Evolutionary conservation across 2,329 filamentous ascomycete species (phyloP).

Genomic region (Tympanopsis confertula): DNA sequence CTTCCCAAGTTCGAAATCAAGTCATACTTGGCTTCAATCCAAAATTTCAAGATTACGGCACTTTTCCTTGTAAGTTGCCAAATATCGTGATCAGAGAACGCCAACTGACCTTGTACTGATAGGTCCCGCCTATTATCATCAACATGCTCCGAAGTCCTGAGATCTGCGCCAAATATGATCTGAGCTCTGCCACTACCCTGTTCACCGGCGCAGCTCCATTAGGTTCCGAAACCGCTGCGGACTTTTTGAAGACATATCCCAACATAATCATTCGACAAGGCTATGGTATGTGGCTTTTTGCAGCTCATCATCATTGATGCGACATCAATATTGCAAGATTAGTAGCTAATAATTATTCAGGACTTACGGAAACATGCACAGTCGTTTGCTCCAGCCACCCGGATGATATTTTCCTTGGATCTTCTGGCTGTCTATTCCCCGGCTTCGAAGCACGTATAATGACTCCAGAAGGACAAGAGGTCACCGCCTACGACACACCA

Average conservation of each 20-base stretch:
- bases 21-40: conserved; percentile 47
- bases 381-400: conserved; percentile 40
- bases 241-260: conserved; percentile 49
- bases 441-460: conserved; percentile 45
- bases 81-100: not conserved
- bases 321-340: not conserved
- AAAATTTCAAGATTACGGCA: conserved; percentile 52
- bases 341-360: conserved; percentile 14
- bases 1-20: conserved; percentile 64
- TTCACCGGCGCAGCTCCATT: conserved; percentile 73
- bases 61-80: conserved; percentile 45
- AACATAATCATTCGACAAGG: conserved; percentile 54
- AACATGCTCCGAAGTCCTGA: conserved; percentile 56
- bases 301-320: not conserved
- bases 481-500: conserved; percentile 24
- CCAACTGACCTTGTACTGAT: not conserved
- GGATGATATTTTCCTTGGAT: conserved; percentile 50
- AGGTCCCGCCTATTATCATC: conserved; percentile 76
- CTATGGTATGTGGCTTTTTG: conserved; percentile 39
- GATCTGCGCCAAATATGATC: conserved; percentile 53
- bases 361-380: conserved; percentile 57
- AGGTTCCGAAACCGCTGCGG: conserved; percentile 59
- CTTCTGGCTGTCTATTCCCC: conserved; percentile 47
- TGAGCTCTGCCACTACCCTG: conserved; percentile 52
- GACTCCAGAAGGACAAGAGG: conserved; percentile 45